These are phyloP conservation scores for Proliferodiscus dingleyae DNA, from an alignment of 2,329 filamentous ascomycete genomes.

Conservation along the genomic window DNA sequence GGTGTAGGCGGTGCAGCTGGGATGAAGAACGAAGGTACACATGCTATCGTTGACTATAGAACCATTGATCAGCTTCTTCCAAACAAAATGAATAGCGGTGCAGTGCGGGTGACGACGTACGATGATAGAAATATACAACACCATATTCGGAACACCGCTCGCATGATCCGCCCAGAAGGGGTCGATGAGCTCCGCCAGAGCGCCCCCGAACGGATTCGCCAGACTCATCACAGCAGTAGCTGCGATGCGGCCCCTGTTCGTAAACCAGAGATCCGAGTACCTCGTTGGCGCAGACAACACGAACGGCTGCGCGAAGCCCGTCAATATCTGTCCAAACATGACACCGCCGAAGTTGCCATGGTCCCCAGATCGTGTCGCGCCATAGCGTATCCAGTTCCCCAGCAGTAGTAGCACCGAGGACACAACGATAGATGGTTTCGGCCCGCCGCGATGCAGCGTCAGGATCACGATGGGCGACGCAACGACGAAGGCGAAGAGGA, in stretches of 20 bases:
- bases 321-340: slow-evolving; percentile 89
- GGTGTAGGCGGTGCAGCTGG: slow-evolving; percentile 73
- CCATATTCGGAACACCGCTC: slow-evolving; percentile 69
- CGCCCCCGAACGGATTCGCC: slow-evolving; percentile 86
- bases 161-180: slow-evolving; percentile 65
- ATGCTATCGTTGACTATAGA: slow-evolving; percentile 53
- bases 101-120: slow-evolving; percentile 44
- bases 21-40: slow-evolving; percentile 76
- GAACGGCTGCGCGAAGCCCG: slow-evolving; percentile 86
- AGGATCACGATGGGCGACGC: slow-evolving; percentile 70
- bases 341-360: slow-evolving; percentile 67
- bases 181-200: slow-evolving; percentile 80
- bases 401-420: slow-evolving; percentile 68
- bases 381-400: slow-evolving; percentile 91
- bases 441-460: slow-evolving; percentile 70
- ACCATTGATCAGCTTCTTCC: slow-evolving; percentile 7
- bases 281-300: slow-evolving; percentile 82
- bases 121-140: slow-evolving; percentile 80
- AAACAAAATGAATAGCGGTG: background rate
- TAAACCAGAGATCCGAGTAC: slow-evolving; percentile 95
- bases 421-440: slow-evolving; percentile 70
- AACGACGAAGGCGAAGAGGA: slow-evolving; percentile 77
- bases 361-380: slow-evolving; percentile 50
- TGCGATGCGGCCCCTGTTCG: slow-evolving; percentile 72
- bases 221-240: slow-evolving; percentile 82